Base-by-base conservation (phyloP, 257 asterid genomes). In the Apocynum venetum region DNA sequence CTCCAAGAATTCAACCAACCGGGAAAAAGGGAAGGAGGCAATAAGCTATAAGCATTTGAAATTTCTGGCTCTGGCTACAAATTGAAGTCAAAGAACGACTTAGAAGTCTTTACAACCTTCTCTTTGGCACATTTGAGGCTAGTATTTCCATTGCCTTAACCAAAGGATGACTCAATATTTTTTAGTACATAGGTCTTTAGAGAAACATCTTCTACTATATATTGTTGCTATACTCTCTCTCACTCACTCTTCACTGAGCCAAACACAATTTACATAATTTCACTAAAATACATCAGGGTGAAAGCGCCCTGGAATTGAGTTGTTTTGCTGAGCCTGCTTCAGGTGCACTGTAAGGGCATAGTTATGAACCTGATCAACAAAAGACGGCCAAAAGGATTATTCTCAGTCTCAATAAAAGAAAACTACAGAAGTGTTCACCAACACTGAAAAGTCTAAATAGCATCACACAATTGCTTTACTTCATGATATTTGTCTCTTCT, bases 291-390 rank as follows among this genome's bases (percentile, higher is more conserved):
- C 89, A 49, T 95, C 98, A 0, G 98, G 98, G 86, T 94, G 80
- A 71, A 89, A 94, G 10, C 89, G 93, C 71, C 97, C 97, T 20
- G 98, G 88, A 25, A 93, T 86, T 1, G 91, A 86, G 85, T 78
- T 87, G 81, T 83, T 80, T 73, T 89, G 98, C 80, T 91, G 98
- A 48, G 97, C 97, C 85, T 90, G 96, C 88, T 93, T 91, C 79
- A 91, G 96, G 83, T 93, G 98, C 97, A 93, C 87, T 46, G 94
- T 76, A 20, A 93, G 92, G 38, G 98, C 94, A 79, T 89, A 91
- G 72, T 91, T 91, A 81, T 86, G 86, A 12, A 89, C 88, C 96
- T 91, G 88, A 77, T 67, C 55, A 76, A 78, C 80, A 70, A 12
- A 72, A 49, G 31, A 25, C 31, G 31, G 31, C 31, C 73, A 14